phyloP scores from a whole-genome alignment of 2,329 filamentous ascomycete genomes.

The Calonectria montana region DNA sequence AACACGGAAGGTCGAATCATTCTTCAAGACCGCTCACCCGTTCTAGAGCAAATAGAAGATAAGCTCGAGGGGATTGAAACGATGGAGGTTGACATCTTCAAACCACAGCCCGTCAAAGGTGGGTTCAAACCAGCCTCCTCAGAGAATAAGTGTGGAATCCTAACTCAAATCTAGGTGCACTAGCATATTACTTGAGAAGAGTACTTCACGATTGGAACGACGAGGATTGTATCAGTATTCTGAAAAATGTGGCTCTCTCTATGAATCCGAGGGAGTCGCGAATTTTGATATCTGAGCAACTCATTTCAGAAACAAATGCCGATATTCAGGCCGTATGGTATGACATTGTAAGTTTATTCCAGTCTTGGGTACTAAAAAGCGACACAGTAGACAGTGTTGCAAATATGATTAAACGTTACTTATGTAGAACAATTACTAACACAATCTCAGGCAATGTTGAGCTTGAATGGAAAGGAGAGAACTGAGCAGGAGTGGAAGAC shows the following conservation, averaged over 20 bases:
- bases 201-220: background rate
- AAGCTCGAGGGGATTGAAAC: background rate
- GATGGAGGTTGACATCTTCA: background rate
- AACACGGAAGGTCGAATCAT: background rate
- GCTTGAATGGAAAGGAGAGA: background rate
- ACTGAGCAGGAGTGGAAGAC: background rate
- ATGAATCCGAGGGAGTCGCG: background rate
- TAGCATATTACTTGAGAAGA: background rate
- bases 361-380: background rate
- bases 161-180: background rate
- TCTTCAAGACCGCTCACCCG: background rate
- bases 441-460: background rate
- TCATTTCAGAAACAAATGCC: background rate
- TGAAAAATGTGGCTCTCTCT: background rate
- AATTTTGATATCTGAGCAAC: background rate
- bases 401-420: no score
- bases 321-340: background rate
- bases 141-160: background rate
- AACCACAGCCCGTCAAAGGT: background rate
- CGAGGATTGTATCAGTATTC: background rate
- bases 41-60: background rate
- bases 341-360: background rate
- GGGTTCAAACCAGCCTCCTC: background rate
- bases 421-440: no score
- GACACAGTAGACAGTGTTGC: no score